A percentile compares a stretch with the other conserved stretches of the same genome.
Evolutionary conservation across 2,329 filamentous ascomycete genomes (phyloP).

Genomic region (Cladosporium cucumerinum): DNA sequence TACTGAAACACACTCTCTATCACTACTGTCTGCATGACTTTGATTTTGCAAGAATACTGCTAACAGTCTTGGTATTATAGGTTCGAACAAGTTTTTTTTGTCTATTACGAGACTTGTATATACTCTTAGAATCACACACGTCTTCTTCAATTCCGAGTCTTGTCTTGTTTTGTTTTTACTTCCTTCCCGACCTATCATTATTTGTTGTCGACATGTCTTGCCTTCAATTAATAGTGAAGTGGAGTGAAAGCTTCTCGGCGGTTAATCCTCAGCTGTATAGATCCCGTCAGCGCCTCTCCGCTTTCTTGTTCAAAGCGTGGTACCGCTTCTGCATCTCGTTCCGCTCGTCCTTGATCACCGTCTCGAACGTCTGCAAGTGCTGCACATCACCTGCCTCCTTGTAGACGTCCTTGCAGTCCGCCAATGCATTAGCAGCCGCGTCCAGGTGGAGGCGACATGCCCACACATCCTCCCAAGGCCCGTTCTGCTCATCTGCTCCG

Average conservation of each 20-base stretch:
- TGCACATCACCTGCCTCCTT: neutral
- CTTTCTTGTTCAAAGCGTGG: too few species aligned
- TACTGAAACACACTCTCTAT: slow-evolving; percentile 15
- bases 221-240: too few species aligned
- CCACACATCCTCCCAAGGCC: neutral
- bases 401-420: neutral
- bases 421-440: neutral
- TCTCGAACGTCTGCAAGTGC: neutral
- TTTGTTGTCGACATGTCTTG: too few species aligned
- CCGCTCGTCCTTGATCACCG: neutral
- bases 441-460: neutral
- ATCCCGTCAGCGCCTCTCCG: too few species aligned
- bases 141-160: neutral
- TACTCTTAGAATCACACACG: neutral
- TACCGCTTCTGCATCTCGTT: neutral
- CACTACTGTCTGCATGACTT: neutral
- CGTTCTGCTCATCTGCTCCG: neutral
- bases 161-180: neutral
- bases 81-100: too few species aligned
- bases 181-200: neutral
- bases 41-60: neutral
- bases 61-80: neutral
- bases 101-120: neutral
- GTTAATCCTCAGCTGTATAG: too few species aligned
- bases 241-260: too few species aligned